These are phyloP conservation scores for Skeletonema grethae DNA, from an alignment of 108 stramenopile genomes.

Conservation along the genomic window DNA sequence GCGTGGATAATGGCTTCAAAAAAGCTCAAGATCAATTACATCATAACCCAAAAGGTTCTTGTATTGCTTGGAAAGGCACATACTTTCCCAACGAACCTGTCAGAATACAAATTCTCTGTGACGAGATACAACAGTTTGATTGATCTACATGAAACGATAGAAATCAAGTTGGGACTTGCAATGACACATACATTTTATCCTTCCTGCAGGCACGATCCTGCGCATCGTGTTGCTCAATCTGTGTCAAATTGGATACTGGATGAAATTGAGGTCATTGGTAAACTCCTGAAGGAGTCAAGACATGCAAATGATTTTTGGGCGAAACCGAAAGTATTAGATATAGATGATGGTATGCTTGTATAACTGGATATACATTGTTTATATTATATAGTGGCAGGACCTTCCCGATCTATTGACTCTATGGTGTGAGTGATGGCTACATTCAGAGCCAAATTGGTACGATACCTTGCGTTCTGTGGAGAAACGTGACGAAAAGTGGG, in stretches of 20 bases:
- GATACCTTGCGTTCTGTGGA: too few species aligned
- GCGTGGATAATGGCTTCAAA: slow-evolving; percentile 41
- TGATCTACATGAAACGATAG: slow-evolving; percentile 49
- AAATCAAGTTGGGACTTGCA: slow-evolving; percentile 16
- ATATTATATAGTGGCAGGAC: too few species aligned
- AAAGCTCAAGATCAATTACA: slow-evolving; percentile 22
- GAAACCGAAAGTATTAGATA: neutral
- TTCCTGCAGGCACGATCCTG: slow-evolving; percentile 32
- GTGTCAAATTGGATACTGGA: slow-evolving; percentile 51
- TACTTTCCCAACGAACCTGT: slow-evolving; percentile 11
- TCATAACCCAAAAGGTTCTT: neutral
- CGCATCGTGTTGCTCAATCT: slow-evolving; percentile 37
- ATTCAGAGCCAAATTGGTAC: too few species aligned
- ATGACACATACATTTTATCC: slow-evolving; percentile 47
- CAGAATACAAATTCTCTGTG: slow-evolving; percentile 44
- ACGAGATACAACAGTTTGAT: slow-evolving; percentile 59
- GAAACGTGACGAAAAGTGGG: too few species aligned
- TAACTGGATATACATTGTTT: neutral
- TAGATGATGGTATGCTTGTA: neutral
- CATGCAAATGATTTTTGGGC: neutral
- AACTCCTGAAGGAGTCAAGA: slow-evolving; percentile 12
- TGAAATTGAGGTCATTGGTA: slow-evolving; percentile 23
- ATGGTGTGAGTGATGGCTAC: too few species aligned
- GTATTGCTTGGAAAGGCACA: neutral
- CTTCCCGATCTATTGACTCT: too few species aligned